Evolutionary conservation across 352 stramenopile genomes (phyloP), one percentile per base, ranked within the genome.

Genomic region (Phytopythium litorale): DNA sequence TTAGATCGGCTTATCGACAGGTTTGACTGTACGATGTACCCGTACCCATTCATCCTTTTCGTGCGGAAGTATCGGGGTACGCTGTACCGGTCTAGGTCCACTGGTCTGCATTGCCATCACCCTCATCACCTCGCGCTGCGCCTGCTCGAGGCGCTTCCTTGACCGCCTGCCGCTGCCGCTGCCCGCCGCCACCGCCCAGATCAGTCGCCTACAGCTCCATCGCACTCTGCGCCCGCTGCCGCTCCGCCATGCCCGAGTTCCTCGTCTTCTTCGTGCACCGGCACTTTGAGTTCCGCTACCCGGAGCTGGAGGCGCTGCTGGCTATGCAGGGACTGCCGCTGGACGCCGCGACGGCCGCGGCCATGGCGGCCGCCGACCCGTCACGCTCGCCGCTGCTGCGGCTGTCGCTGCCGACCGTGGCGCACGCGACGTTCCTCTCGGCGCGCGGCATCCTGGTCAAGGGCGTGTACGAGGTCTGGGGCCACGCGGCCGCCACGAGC

Each of bases 191-290:
- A 32, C 28, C 28, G 28, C 28, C 28, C 28, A 32, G 28, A 4
- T 4, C 28, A 4, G 5, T 32, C 28, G 28, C 5, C 28, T 32
- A 7, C 7, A 7, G 28, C 28, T 32, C 28, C 7, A 4, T 4
- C 7, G 7, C 28, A 5, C 28, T 2, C 28, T 7, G 28, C 28
- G 28, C 28, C 28, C 7, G 28, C 28, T 32, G 28, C 28, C 28
- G 28, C 28, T 32, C 5, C 28, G 53, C 53, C 28, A 86, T 86
- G 79, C 78, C 69, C 40, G 80, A 89, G 66, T 92, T 88, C 67
- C 76, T 92, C 57, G 81, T 92, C 25, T 90, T 86, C 65, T 92
- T 89, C 68, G 83, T 92, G 68, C 83, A 92, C 60, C 81, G 83
- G 50, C 83, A 92, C 76, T 92, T 91, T 40, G 74, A 86, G 52